phyloP scores from a whole-genome alignment of 495 filamentous ascomycete species.

The Aspergillus incahuasiensis region DNA sequence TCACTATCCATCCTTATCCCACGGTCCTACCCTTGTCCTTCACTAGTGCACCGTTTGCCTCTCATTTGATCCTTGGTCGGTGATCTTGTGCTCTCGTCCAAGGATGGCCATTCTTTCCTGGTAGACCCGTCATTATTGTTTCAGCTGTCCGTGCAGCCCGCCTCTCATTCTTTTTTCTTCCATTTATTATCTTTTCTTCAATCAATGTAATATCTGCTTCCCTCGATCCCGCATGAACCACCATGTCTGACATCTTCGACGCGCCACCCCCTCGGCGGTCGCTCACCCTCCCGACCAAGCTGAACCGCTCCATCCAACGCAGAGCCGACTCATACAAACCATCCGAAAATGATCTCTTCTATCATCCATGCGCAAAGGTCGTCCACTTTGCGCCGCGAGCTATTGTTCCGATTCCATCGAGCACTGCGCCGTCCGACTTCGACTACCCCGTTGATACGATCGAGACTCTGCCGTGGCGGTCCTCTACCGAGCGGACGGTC shows the following conservation, averaged over 20 bases:
- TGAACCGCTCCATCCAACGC: slow-evolving; percentile 33
- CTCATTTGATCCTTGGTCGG: not conserved
- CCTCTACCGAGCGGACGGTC: slow-evolving; percentile 72
- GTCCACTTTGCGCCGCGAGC: slow-evolving; percentile 54
- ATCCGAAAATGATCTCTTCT: slow-evolving; percentile 67
- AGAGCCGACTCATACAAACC: slow-evolving; percentile 30
- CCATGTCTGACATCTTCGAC: slow-evolving; percentile 37
- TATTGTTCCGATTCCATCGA: slow-evolving; percentile 38
- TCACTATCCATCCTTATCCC: not conserved
- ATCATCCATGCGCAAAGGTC: slow-evolving; percentile 61
- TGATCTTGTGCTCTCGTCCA: not conserved
- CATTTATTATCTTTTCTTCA: slow-evolving; percentile 2
- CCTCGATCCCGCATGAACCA: slow-evolving; percentile 26
- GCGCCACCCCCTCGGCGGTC: slow-evolving; percentile 48
- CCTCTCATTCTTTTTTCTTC: slow-evolving; percentile 13
- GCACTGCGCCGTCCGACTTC: slow-evolving; percentile 40
- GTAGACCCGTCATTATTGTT: slow-evolving; percentile 12
- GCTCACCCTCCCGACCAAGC: slow-evolving; percentile 53
- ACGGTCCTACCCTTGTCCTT: not conserved
- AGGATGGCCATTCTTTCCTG: slow-evolving; percentile 9
- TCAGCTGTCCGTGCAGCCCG: slow-evolving; percentile 15
- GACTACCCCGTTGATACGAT: slow-evolving; percentile 43
- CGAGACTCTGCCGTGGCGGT: slow-evolving; percentile 65
- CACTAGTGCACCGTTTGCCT: not conserved
- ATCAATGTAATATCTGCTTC: slow-evolving; percentile 15